phyloP scores from a whole-genome alignment of 2,329 filamentous ascomycete genomes.

The Arthrobotrys pseudoclavata region DNA sequence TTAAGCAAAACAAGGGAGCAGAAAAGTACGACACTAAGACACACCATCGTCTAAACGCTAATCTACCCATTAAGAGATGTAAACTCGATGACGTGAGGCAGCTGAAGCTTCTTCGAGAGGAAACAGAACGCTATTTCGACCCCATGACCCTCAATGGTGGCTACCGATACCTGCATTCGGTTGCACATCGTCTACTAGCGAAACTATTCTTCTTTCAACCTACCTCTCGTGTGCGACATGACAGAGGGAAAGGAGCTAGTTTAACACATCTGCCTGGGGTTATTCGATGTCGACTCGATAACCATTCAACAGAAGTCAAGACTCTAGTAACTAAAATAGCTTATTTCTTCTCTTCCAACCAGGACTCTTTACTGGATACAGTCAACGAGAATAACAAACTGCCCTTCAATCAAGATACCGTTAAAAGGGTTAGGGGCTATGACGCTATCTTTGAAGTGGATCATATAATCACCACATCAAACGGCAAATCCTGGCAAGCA shows the following conservation, averaged over 20 bases:
- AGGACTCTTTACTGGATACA: background rate
- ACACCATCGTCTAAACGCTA: constrained; percentile 7
- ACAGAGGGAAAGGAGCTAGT: background rate
- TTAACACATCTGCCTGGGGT: background rate
- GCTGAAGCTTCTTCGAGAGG: background rate
- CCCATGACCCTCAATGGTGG: background rate
- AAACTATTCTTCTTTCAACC: constrained; percentile 18
- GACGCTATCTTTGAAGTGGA: background rate
- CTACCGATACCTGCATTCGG: background rate
- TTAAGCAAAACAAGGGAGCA: constrained; percentile 2
- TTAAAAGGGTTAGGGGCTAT: background rate
- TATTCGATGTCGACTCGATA: constrained; percentile 3
- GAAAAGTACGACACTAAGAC: background rate
- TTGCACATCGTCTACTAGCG: constrained; percentile 6
- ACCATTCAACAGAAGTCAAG: background rate
- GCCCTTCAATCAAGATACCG: background rate
- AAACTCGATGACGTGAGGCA: constrained; percentile 2
- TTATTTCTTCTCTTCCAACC: constrained; percentile 8
- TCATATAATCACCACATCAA: background rate
- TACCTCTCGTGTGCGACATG: background rate
- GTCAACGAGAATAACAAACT: constrained; percentile 5
- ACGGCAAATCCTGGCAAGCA: background rate
- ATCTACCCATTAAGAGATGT: background rate
- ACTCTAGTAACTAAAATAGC: background rate
- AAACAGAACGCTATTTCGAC: constrained; percentile 3